These are phyloP conservation scores for Acarospora socialis DNA, from an alignment of 2,329 filamentous ascomycete species.

Conservation along the genomic window DNA sequence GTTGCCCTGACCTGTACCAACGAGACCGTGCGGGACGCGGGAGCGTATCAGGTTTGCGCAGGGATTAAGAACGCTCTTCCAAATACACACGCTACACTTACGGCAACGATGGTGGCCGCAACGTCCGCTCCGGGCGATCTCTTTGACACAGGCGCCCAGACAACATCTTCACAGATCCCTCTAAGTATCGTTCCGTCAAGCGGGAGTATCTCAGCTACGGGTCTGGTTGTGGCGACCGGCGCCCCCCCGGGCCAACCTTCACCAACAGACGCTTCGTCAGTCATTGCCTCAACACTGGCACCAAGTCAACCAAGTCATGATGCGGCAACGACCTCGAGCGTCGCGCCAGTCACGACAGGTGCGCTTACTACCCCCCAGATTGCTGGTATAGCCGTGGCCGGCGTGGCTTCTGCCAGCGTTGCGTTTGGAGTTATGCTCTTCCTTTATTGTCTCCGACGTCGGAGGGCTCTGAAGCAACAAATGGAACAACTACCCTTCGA, in stretches of 20 bases:
- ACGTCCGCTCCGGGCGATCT: constrained; percentile 23
- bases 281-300: background rate
- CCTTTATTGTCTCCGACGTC: constrained; percentile 22
- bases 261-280: background rate
- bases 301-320: background rate
- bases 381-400: constrained; percentile 44
- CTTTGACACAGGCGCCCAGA: constrained; percentile 11
- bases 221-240: background rate
- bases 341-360: background rate
- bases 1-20: constrained; percentile 43
- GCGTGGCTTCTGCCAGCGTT: constrained; percentile 35
- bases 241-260: constrained; percentile 5
- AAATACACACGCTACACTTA: constrained; percentile 45
- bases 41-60: constrained; percentile 43
- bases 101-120: constrained; percentile 39
- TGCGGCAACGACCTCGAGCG: constrained; percentile 2
- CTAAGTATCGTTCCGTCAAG: constrained; percentile 5
- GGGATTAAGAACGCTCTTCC: constrained; percentile 35
- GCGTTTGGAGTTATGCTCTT: constrained; percentile 33
- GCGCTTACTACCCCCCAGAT: constrained; percentile 34
- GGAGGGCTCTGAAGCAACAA: constrained; percentile 15
- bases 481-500: constrained; percentile 19
- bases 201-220: constrained; percentile 1
- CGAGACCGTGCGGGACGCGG: constrained; percentile 29
- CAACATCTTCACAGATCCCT: constrained; percentile 8